phyloP scores from a whole-genome alignment of 1,284 basidiomycete genomes.

The Boletus calvinii region DNA sequence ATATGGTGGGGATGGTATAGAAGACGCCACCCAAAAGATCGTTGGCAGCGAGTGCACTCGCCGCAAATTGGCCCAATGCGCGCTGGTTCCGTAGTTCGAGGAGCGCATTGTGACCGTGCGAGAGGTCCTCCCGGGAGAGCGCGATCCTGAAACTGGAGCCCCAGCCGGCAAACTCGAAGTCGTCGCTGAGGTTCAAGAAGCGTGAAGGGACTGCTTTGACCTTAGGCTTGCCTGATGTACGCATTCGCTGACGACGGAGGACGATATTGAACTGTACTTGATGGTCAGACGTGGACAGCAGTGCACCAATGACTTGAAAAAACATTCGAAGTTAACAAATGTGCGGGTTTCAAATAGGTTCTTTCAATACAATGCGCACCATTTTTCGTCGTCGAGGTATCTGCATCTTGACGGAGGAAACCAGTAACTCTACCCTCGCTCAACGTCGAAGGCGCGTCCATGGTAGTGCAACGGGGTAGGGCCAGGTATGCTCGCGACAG shows the following conservation, averaged over 20 bases:
- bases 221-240: conserved; percentile 48
- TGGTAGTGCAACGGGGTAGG: background rate
- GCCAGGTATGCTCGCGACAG: no score
- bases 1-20: conserved; percentile 66
- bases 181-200: conserved; percentile 60
- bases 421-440: background rate
- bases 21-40: conserved; percentile 69
- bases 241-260: conserved; percentile 54
- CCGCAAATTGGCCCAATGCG: conserved; percentile 55
- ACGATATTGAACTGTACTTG: conserved; percentile 54
- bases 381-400: background rate
- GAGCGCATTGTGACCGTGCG: conserved; percentile 38
- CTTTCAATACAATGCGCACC: conserved; percentile 1
- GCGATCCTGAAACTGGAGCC: conserved; percentile 48
- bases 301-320: background rate
- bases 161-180: conserved; percentile 70
- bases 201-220: conserved; percentile 49
- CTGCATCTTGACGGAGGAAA: background rate
- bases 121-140: conserved; percentile 39
- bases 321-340: background rate
- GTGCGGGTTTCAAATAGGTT: background rate
- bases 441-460: conserved; percentile 15
- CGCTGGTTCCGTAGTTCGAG: conserved; percentile 34
- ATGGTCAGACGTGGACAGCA: conserved; percentile 43
- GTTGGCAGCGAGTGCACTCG: conserved; percentile 64